Percentiles rank a stretch among this genome's conserved stretches.
Evolutionary conservation across 345 rosid species (phyloP).

Genomic region (Pistacia atlantica): DNA sequence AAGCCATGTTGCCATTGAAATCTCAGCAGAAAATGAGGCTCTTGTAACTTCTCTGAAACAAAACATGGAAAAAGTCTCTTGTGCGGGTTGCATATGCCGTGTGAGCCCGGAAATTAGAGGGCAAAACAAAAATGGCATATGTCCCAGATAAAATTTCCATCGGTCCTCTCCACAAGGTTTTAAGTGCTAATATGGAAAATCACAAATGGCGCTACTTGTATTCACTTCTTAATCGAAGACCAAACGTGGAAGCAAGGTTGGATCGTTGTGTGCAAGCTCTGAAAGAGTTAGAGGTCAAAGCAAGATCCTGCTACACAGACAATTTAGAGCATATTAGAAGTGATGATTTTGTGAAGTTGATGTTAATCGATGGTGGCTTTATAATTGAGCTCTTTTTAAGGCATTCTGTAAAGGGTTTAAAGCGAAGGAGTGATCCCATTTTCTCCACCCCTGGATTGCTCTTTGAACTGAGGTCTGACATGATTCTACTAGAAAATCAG

Average conservation of each 20-base stretch:
- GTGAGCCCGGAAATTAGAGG: conserved; percentile 14
- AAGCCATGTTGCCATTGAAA: conserved; percentile 35
- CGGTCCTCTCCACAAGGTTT: conserved; percentile 43
- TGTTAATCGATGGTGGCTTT: conserved; percentile 56
- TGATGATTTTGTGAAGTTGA: conserved; percentile 42
- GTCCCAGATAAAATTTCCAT: conserved; percentile 43
- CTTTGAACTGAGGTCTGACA: conserved; percentile 41
- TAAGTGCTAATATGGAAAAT: conserved; percentile 21
- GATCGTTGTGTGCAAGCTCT: conserved; percentile 40
- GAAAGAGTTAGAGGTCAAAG: conserved; percentile 41
- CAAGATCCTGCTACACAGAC: conserved; percentile 35
- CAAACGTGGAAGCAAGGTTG: conserved; percentile 35
- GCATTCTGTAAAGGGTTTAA: conserved; percentile 34
- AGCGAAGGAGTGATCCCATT: conserved; percentile 45
- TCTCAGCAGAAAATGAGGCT: conserved; percentile 13
- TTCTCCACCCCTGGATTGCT: conserved; percentile 46
- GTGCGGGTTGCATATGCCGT: conserved; percentile 32
- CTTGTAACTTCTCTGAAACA: conserved; percentile 33
- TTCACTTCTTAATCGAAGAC: conserved; percentile 42
- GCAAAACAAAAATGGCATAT: conserved; percentile 9
- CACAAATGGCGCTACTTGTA: conserved; percentile 53
- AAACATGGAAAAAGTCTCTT: conserved; percentile 40
- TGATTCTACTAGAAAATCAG: conserved; percentile 59
- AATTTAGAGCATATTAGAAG: neutral
- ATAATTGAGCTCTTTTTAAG: conserved; percentile 48